These are phyloP conservation scores for Martiniozyma abietophila DNA, from an alignment of 805 yeast species.

Conservation along the genomic window DNA sequence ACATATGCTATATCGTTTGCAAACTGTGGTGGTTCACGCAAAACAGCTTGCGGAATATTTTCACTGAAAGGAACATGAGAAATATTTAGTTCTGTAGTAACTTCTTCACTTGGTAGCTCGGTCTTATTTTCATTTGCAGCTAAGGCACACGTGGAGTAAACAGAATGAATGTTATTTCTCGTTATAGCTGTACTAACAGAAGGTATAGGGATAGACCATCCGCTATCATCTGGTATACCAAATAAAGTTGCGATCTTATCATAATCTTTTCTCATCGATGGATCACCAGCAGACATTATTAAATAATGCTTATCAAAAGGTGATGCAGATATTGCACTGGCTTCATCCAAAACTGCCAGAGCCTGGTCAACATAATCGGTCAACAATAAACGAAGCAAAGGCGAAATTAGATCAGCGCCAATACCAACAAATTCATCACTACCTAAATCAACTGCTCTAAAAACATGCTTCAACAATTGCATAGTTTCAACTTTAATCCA, in stretches of 20 bases:
- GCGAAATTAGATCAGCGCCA: slow-evolving; percentile 93
- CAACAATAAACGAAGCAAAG: slow-evolving; percentile 65
- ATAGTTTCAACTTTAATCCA: slow-evolving; percentile 82
- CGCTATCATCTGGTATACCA: slow-evolving; percentile 91
- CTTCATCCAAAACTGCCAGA: slow-evolving; percentile 79
- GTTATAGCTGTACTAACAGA: slow-evolving; percentile 82
- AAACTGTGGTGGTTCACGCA: slow-evolving; percentile 1
- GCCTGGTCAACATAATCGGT: slow-evolving; percentile 89
- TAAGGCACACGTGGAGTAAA: slow-evolving; percentile 72
- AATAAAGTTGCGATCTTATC: slow-evolving; percentile 83
- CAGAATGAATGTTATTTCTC: slow-evolving; percentile 90
- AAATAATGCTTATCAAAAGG: slow-evolving; percentile 85
- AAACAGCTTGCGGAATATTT: background rate
- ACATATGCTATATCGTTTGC: slow-evolving; percentile 21
- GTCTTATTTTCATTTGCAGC: slow-evolving; percentile 32
- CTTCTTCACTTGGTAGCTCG: slow-evolving; percentile 23
- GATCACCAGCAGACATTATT: slow-evolving; percentile 83
- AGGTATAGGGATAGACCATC: slow-evolving; percentile 98
- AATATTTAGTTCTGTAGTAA: background rate
- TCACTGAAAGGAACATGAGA: background rate
- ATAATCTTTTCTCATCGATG: slow-evolving; percentile 67
- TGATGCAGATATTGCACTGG: slow-evolving; percentile 78
- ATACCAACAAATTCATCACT: slow-evolving; percentile 75
- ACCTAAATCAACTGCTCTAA: slow-evolving; percentile 70
- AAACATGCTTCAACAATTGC: slow-evolving; percentile 60